Conservation (phyloP, 495 filamentous ascomycete genomes). For the Pseudevernia furfuracea region DNA sequence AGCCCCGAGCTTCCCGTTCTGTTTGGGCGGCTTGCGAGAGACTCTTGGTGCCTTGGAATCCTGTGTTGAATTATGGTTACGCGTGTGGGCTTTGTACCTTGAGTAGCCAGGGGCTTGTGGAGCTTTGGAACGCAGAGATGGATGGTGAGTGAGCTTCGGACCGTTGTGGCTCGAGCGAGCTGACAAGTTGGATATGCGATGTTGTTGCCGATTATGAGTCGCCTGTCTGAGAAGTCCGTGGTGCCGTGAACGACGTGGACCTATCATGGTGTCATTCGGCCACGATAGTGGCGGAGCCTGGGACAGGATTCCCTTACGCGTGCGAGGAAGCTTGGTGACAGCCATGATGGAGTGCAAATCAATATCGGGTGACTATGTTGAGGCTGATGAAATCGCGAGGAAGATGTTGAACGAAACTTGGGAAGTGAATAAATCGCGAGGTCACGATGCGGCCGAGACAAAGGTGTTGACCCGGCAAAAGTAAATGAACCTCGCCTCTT, state of each 20-base stretch:
- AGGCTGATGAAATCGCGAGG: background rate
- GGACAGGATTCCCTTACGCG: background rate
- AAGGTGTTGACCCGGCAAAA: background rate
- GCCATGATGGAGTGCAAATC: background rate
- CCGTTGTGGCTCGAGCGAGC: background rate
- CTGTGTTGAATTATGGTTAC: background rate
- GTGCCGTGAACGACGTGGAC: background rate
- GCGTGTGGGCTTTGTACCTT: conserved; percentile 3
- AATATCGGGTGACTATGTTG: background rate
- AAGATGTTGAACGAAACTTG: background rate
- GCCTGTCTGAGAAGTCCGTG: background rate
- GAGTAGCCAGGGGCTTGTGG: background rate
- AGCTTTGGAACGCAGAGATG: background rate
- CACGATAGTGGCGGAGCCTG: background rate
- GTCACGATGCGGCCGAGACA: background rate
- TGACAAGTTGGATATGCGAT: background rate
- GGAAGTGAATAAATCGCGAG: background rate
- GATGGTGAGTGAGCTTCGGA: background rate
- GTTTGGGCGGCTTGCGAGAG: background rate
- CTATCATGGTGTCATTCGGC: background rate
- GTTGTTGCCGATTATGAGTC: background rate
- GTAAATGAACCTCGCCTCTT: background rate
- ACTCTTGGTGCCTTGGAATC: background rate
- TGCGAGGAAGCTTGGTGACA: background rate
- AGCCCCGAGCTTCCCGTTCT: background rate